Evolutionary conservation across 345 rosid species (phyloP).

Genomic region (Microcos paniculata): DNA sequence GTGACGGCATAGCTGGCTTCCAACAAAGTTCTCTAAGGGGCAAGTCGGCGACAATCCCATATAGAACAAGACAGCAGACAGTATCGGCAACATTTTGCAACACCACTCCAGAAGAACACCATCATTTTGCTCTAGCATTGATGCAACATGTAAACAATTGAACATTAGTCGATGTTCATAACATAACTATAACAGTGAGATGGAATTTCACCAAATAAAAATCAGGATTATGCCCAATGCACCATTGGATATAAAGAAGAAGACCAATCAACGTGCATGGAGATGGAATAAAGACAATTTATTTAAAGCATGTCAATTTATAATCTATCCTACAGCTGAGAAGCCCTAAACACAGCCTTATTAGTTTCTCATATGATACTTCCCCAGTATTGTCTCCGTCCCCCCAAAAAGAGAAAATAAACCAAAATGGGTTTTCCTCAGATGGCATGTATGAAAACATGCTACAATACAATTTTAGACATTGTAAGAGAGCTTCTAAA

Average conservation of each 20-base stretch:
- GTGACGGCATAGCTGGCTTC: background rate
- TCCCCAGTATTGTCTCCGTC: background rate
- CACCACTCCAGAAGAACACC: slow-evolving; percentile 3
- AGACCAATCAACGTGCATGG: background rate
- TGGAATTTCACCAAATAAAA: background rate
- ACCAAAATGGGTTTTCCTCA: background rate
- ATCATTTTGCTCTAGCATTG: background rate
- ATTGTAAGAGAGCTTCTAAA: background rate
- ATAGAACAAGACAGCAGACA: background rate
- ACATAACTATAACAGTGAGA: background rate
- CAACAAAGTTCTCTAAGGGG: background rate
- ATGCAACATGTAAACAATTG: background rate
- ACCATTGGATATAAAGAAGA: background rate
- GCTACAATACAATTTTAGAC: background rate
- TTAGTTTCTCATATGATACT: background rate
- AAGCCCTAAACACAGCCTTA: background rate
- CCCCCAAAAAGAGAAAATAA: background rate
- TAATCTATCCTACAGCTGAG: background rate
- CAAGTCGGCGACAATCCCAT: slow-evolving; percentile 1
- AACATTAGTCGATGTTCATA: background rate
- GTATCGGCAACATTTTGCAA: background rate
- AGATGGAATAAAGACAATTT: background rate
- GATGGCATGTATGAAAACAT: background rate
- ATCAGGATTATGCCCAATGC: background rate
- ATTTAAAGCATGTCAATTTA: background rate